Evolutionary conservation across 257 asterid species (phyloP).

Genomic region (Nicotiana attenuata): DNA sequence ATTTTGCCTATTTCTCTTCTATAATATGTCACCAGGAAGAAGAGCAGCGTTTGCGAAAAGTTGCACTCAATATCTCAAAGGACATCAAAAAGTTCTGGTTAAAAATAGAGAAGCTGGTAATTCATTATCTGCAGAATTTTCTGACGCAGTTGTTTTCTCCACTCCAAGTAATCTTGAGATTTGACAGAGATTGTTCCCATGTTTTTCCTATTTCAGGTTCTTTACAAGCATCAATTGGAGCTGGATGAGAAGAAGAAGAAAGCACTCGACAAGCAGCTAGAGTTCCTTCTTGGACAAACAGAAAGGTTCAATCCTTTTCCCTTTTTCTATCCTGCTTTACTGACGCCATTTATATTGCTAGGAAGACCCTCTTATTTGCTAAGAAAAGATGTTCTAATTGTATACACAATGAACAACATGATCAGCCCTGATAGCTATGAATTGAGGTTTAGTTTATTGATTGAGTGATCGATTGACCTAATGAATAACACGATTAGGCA

Average conservation of each 20-base stretch:
- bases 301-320: slow-evolving; percentile 52
- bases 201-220: slow-evolving; percentile 52
- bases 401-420: neutral
- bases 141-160: neutral
- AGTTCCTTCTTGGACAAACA: slow-evolving; percentile 98
- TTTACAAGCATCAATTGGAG: slow-evolving; percentile 89
- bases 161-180: neutral
- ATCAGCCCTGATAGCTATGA: neutral
- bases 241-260: slow-evolving; percentile 90
- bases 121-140: slow-evolving; percentile 17
- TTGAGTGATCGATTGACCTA: neutral
- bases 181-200: slow-evolving; percentile 14
- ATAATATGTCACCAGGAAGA: slow-evolving; percentile 60
- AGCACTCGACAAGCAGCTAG: slow-evolving; percentile 91
- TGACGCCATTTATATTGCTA: neutral
- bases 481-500: slow-evolving; percentile 8
- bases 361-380: neutral
- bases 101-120: slow-evolving; percentile 95
- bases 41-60: slow-evolving; percentile 79
- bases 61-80: slow-evolving; percentile 84
- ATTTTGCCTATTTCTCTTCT: slow-evolving; percentile 1
- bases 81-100: slow-evolving; percentile 97
- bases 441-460: neutral
- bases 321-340: neutral
- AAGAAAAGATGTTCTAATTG: neutral